phyloP scores from a whole-genome alignment of 352 stramenopile genomes.

The Globisporangium cederbergense region DNA sequence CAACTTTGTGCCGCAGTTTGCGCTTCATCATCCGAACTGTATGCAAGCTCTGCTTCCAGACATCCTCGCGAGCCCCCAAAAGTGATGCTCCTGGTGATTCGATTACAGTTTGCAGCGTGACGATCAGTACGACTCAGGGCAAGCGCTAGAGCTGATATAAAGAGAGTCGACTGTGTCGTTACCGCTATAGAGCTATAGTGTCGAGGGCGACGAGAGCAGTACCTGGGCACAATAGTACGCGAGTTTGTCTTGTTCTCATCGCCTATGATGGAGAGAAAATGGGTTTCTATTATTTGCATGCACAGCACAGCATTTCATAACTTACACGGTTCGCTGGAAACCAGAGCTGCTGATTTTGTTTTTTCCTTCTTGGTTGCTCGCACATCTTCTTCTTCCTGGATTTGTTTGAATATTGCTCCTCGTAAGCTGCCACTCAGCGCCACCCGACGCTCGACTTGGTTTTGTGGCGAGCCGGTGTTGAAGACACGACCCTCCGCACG shows the following conservation, averaged over 20 bases:
- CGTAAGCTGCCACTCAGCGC: constrained; percentile 24
- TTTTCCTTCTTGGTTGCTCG: background rate
- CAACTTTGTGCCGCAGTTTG: background rate
- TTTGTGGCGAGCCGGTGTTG: constrained; percentile 38
- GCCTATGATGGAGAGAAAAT: background rate
- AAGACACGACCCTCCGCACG: constrained; percentile 24
- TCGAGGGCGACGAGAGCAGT: background rate
- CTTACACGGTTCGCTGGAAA: background rate
- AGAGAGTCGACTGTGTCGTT: background rate
- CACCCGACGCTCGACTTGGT: constrained; percentile 63
- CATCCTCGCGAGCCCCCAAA: background rate
- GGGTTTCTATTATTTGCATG: constrained; percentile 2
- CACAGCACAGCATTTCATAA: constrained; percentile 8
- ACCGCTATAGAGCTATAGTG: background rate
- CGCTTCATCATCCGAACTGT: background rate
- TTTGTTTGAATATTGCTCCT: background rate
- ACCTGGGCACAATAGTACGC: background rate
- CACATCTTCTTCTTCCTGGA: background rate
- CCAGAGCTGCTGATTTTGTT: background rate
- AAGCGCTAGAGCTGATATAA: background rate
- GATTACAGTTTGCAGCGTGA: background rate
- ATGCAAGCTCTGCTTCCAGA: background rate
- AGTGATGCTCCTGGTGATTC: background rate
- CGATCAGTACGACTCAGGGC: background rate
- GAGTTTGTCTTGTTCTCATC: background rate